phyloP scores from a whole-genome alignment of 2,329 filamentous ascomycete genomes.

The Ophiostoma triangulosporum region DNA sequence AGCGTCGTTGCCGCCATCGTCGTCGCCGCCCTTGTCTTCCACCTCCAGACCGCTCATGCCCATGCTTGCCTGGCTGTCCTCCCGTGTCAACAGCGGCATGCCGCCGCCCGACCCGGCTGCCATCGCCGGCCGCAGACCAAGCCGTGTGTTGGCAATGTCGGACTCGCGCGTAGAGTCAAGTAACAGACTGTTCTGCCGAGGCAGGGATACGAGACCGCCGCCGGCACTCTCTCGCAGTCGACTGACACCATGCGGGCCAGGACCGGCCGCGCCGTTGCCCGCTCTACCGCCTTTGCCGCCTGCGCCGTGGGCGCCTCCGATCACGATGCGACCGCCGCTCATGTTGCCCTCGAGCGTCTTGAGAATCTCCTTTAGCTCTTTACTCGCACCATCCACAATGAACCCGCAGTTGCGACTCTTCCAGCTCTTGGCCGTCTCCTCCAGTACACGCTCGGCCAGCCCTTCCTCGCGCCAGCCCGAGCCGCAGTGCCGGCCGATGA shows the following conservation, averaged over 20 bases:
- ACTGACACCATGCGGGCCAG: not conserved
- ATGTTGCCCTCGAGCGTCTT: conserved; percentile 77
- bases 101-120: conserved; percentile 14
- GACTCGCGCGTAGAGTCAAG: conserved; percentile 41
- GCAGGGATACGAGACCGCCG: conserved; percentile 22
- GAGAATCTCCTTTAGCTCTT: conserved; percentile 67
- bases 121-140: conserved; percentile 35
- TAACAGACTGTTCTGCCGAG: conserved; percentile 50
- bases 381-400: conserved; percentile 72
- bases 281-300: not conserved
- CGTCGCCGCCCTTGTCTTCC: conserved; percentile 47
- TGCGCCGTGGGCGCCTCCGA: conserved; percentile 22
- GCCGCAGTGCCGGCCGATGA: conserved; percentile 87
- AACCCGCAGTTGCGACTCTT: conserved; percentile 80
- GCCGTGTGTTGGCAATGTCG: conserved; percentile 38
- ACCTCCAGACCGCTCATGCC: conserved; percentile 40
- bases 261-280: not conserved
- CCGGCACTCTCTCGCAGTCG: not conserved
- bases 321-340: conserved; percentile 58
- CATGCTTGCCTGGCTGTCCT: conserved; percentile 55
- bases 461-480: conserved; percentile 95
- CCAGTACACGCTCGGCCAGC: conserved; percentile 78
- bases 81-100: conserved; percentile 29
- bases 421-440: conserved; percentile 85
- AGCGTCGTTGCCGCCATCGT: conserved; percentile 49